Evolutionary conservation across 441 rosid genomes (phyloP), one percentile per base, ranked within the genome.

Genomic region (Erodium trifolium): DNA sequence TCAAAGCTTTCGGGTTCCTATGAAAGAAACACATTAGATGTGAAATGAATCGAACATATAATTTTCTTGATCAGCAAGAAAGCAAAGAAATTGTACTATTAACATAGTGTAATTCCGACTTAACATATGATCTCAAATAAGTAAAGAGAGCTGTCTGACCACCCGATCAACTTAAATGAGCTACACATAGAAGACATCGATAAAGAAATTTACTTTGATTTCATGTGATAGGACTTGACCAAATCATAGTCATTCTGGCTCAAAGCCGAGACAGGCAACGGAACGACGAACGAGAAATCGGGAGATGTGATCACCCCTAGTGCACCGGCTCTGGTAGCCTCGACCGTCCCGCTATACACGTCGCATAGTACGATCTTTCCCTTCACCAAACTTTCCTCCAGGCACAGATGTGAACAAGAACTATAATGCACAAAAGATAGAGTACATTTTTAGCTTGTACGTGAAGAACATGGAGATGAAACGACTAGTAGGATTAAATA

Each of bases 361-460:
- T 23, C 27, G 27, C 27, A 78, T 29, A 80, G 7, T 59, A 83
- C 78, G 53, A 87, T 80, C 67, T 80, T 85, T 57, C 78, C 82
- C 41, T 37, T 76, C 23, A 82, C 81, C 29, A 71, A 0, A 12
- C 67, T 72, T 2, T 65, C 69, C 41, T 75, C 71, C 29, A 82
- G 5, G 43, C 82, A 82, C 27, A 23, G 27, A 23, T 23, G 27
- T 0, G 27, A 23, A 23, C 27, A 23, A 23, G 27, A 23, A 23
- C 27, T 23, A 23, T 2, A 23, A 23, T 23, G 27, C 27, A 23
- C 27, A 23, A 23, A 23, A 23, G 27, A 23, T 23, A 0, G 27
- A 0, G 2, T 2, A 23, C 27, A 2, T 23, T 23, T 23, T 23
- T 23, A 23, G 27, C 1, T 23, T 23, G 27, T 23, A 23, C 27